Evolutionary conservation across 75 land plant genomes (phyloP).

Genomic region (Pinus tabuliformis): DNA sequence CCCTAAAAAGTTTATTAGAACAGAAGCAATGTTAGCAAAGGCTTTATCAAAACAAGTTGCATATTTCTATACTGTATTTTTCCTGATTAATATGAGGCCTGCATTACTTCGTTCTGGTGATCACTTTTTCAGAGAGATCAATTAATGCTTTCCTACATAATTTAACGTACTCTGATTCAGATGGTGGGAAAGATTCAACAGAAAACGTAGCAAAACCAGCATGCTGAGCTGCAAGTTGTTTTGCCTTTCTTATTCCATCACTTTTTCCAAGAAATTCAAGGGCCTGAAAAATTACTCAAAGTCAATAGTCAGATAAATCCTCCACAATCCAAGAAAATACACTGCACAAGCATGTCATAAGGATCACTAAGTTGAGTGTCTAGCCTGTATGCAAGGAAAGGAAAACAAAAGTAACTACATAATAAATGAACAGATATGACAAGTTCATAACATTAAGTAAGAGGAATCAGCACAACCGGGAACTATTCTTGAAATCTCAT

Average conservation of each 20-base stretch:
- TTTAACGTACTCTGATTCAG: slow-evolving; percentile 46
- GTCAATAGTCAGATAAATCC: not conserved
- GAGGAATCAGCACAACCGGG: not conserved
- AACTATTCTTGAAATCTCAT: too few species aligned
- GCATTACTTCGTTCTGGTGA: slow-evolving; percentile 72
- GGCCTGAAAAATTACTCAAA: slow-evolving; percentile 42
- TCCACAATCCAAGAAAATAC: not conserved
- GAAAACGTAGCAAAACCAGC: slow-evolving; percentile 75
- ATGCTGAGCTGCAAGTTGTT: slow-evolving; percentile 71
- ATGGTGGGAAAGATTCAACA: slow-evolving; percentile 69
- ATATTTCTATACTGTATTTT: too few species aligned
- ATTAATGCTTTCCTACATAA: slow-evolving; percentile 74
- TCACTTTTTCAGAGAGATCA: slow-evolving; percentile 69
- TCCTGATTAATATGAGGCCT: too few species aligned
- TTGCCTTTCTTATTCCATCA: slow-evolving; percentile 64
- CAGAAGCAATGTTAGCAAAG: too few species aligned
- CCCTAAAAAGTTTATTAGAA: too few species aligned
- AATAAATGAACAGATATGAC: not conserved
- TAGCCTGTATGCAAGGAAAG: not conserved
- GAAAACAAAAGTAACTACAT: too few species aligned
- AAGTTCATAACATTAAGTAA: not conserved
- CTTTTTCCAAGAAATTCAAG: slow-evolving; percentile 73
- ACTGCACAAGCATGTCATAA: not conserved
- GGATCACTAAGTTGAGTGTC: too few species aligned
- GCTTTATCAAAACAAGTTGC: too few species aligned